A percentile compares a stretch with the other conserved stretches of the same genome.
Conservation (phyloP, 1,139 yeast genomes). For the Protomyces arabidopsidicola region DNA sequence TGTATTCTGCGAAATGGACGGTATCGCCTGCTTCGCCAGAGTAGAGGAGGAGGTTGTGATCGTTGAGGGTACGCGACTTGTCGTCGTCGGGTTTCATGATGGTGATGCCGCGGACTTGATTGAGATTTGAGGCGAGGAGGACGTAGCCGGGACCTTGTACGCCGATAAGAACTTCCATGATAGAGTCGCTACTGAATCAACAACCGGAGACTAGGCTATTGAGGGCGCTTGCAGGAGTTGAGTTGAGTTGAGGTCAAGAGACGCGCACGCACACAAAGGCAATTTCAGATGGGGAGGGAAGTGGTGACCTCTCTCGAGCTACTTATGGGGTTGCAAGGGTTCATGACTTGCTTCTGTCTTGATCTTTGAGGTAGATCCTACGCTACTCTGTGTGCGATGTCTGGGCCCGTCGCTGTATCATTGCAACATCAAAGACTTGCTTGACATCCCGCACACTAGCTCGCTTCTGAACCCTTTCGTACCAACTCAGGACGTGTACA, state of each 20-base stretch:
- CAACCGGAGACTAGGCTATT: too few relatives aligned
- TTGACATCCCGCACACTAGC: too few relatives aligned
- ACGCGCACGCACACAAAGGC: background rate
- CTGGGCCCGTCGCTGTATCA: too few relatives aligned
- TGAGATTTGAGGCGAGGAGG: slow-evolving; percentile 73
- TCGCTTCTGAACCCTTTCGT: too few relatives aligned
- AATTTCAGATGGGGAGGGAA: background rate
- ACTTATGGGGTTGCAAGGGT: too few relatives aligned
- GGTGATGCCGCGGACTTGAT: slow-evolving; percentile 90
- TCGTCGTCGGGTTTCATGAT: slow-evolving; percentile 80
- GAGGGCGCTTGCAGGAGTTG: too few relatives aligned
- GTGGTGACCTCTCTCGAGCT: too few relatives aligned
- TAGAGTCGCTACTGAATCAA: background rate
- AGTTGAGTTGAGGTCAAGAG: background rate
- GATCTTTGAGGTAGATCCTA: too few relatives aligned
- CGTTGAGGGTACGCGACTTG: slow-evolving; percentile 73
- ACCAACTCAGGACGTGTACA: too few relatives aligned
- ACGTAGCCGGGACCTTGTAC: slow-evolving; percentile 29
- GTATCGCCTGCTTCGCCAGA: slow-evolving; percentile 98
- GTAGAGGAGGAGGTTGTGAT: slow-evolving; percentile 76
- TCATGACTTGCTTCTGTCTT: too few relatives aligned
- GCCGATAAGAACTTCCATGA: slow-evolving; percentile 25
- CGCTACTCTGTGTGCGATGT: too few relatives aligned
- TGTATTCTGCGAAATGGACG: slow-evolving; percentile 33
- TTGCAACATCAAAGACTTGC: too few relatives aligned